Conservation (phyloP, 495 filamentous ascomycete genomes). For the Daldinia childiae region DNA sequence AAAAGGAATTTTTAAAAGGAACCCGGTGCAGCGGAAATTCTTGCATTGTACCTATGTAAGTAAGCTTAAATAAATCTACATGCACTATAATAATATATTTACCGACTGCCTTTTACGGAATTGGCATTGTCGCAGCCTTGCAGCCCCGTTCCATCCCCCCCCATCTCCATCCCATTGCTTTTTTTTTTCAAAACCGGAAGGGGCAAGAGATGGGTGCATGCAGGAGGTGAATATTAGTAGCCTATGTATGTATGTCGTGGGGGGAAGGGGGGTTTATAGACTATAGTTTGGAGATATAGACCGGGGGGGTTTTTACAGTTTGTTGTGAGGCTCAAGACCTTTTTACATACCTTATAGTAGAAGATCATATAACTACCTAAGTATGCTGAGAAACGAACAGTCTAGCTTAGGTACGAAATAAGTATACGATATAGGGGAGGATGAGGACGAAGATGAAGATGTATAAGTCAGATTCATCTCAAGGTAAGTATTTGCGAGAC, state of each 20-base stretch:
- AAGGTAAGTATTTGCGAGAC: neutral
- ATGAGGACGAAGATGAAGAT: no score
- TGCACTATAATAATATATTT: no score
- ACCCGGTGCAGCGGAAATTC: neutral
- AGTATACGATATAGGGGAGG: neutral
- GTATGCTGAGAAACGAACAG: no score
- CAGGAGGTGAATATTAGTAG: neutral
- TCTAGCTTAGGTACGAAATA: neutral
- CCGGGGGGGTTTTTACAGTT: no score
- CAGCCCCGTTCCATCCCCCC: neutral
- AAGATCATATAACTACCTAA: no score
- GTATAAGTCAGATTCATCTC: neutral
- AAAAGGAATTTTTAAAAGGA: neutral
- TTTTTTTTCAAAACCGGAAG: constrained; percentile 1
- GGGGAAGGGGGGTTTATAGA: no score
- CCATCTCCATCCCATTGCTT: no score
- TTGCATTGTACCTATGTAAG: no score
- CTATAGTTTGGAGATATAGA: no score
- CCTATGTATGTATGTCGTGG: no score
- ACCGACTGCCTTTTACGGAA: constrained; percentile 30
- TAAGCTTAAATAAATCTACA: constrained; percentile 1
- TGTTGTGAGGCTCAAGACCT: no score
- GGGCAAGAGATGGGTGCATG: neutral
- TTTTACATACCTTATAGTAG: no score
- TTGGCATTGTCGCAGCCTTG: constrained; percentile 7